These are phyloP conservation scores for Colletotrichum sp. DNA, from an alignment of 2,329 filamentous ascomycete species.

Conservation along the genomic window DNA sequence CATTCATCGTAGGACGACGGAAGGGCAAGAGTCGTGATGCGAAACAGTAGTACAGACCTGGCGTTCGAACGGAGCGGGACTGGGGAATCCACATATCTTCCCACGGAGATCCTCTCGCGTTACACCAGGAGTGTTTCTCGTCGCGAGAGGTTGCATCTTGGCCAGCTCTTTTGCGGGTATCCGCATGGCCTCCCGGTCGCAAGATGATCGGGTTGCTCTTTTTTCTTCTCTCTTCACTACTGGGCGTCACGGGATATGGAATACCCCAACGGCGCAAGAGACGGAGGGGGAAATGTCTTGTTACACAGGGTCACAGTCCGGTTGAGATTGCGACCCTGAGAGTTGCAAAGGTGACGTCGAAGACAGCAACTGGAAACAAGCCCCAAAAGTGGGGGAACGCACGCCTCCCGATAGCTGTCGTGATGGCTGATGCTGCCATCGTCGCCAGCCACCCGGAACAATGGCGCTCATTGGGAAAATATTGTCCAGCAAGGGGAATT, in stretches of 20 bases:
- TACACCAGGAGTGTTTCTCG: neutral
- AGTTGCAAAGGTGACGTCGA: neutral
- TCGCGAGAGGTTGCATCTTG: neutral
- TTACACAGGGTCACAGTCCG: neutral
- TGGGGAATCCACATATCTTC: neutral
- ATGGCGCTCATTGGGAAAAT: neutral
- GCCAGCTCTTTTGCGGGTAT: neutral
- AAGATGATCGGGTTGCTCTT: neutral
- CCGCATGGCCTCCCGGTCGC: neutral
- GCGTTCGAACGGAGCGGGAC: neutral
- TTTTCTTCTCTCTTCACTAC: neutral
- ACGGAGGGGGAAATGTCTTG: neutral
- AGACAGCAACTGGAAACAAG: neutral
- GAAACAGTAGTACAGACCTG: conserved; percentile 1
- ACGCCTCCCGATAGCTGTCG: neutral
- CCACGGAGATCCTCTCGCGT: neutral
- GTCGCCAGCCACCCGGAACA: neutral
- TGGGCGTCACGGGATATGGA: neutral
- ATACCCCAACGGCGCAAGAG: neutral
- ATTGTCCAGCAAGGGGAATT: neutral
- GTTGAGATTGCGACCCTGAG: neutral
- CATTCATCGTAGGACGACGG: neutral
- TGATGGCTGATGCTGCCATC: neutral
- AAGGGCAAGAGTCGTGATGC: neutral
- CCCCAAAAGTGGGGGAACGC: neutral